A percentile compares a stretch with the other conserved stretches of the same genome.
Evolutionary conservation across 108 stramenopile genomes (phyloP).

Genomic region (Ochromonas danica): DNA sequence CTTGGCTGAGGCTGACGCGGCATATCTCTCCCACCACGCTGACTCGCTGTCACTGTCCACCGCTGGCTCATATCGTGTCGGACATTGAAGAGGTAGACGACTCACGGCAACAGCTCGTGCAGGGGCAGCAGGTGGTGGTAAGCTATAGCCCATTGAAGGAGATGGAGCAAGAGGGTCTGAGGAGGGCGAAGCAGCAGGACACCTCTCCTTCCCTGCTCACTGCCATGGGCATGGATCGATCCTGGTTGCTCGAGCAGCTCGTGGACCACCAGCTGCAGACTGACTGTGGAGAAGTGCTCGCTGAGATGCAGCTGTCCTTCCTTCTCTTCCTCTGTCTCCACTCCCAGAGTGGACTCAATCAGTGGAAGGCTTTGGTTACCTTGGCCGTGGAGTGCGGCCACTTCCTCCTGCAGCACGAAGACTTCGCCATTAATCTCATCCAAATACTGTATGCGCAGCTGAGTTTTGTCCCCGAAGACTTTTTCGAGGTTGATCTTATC

Average conservation of each 20-base stretch:
- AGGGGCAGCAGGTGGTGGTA: neutral
- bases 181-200: neutral
- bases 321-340: neutral
- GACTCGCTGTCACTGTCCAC: neutral
- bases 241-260: neutral
- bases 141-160: too few species aligned
- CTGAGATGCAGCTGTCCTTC: conserved; percentile 25
- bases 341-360: neutral
- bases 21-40: neutral
- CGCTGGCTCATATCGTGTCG: neutral
- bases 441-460: conserved; percentile 17
- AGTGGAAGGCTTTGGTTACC: conserved; percentile 22
- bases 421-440: neutral
- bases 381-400: too few species aligned
- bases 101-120: neutral
- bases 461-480: conserved; percentile 3
- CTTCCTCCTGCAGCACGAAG: neutral
- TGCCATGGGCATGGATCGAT: neutral
- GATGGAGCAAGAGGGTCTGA: neutral
- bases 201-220: neutral
- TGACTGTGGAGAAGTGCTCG: neutral
- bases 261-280: neutral
- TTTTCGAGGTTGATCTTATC: conserved; percentile 11
- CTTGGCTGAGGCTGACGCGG: neutral
- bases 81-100: too few species aligned